Conservation (phyloP, 2,329 filamentous ascomycete species). For the Sordariomycetes sp. region DNA sequence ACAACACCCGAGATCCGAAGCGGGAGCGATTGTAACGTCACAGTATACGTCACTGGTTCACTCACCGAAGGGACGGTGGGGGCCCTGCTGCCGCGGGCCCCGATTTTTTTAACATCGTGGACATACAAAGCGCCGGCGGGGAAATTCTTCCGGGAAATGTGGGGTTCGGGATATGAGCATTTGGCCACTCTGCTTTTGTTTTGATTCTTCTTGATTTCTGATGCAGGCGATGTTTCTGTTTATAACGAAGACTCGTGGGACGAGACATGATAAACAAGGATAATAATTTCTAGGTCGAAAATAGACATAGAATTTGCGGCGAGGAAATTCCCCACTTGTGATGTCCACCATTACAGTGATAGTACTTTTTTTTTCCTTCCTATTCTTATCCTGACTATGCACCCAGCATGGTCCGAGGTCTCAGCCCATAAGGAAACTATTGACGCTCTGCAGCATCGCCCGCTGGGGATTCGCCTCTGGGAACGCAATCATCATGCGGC, state of each 20-base stretch:
- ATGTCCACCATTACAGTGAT: background rate
- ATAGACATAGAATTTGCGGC: background rate
- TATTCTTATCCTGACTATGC: background rate
- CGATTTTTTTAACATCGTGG: background rate
- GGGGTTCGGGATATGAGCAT: background rate
- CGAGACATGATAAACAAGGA: background rate
- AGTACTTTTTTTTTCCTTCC: slow-evolving; percentile 11
- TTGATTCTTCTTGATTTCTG: no score
- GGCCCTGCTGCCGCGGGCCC: background rate
- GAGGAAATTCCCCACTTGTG: background rate
- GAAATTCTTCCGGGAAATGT: background rate
- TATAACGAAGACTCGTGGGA: background rate
- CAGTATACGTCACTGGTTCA: background rate
- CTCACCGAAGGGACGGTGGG: background rate
- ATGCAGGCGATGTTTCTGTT: no score
- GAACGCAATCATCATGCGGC: slow-evolving; percentile 69
- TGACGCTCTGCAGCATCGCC: slow-evolving; percentile 79
- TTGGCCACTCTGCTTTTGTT: background rate
- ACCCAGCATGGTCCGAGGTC: background rate
- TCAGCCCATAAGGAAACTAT: slow-evolving; percentile 70
- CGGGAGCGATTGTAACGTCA: background rate
- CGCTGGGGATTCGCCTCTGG: slow-evolving; percentile 75
- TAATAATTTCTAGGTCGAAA: background rate
- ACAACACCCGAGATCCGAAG: background rate
- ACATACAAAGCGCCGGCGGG: background rate